Evolutionary conservation across 78 protist genomes (phyloP).

Genomic region (Cyanophora paradoxa): DNA sequence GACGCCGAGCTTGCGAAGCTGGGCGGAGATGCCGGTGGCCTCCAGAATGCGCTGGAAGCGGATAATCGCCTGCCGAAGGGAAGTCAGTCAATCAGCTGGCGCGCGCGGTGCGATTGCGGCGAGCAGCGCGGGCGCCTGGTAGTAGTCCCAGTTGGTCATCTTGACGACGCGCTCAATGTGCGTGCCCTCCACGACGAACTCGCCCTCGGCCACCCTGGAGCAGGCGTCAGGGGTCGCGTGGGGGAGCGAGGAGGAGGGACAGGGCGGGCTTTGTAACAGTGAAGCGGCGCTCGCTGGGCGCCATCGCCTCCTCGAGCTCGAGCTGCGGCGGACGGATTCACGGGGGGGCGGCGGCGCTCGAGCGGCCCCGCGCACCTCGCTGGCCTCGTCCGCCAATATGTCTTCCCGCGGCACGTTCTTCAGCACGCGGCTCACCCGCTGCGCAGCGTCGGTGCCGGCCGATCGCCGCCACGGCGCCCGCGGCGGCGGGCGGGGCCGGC

Average conservation of each 20-base stretch:
- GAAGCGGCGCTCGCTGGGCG: background rate
- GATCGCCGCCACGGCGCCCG: too few relatives aligned
- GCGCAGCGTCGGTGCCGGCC: too few relatives aligned
- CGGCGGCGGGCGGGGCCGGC: too few relatives aligned
- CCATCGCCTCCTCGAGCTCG: background rate
- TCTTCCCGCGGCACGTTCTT: too few relatives aligned
- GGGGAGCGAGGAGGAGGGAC: background rate
- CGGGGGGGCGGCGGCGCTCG: too few relatives aligned
- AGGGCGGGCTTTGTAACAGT: too few relatives aligned
- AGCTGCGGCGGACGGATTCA: too few relatives aligned
- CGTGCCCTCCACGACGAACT: background rate
- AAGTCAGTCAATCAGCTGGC: background rate
- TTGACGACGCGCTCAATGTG: background rate
- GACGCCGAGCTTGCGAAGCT: too few relatives aligned
- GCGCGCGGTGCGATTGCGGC: background rate
- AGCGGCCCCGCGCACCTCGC: too few relatives aligned
- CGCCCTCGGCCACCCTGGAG: background rate
- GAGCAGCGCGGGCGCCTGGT: background rate
- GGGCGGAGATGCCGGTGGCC: background rate
- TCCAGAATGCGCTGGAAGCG: constrained; percentile 11
- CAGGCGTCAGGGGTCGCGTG: background rate
- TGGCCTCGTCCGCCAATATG: too few relatives aligned
- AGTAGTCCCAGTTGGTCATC: constrained; percentile 16
- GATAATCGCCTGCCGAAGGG: background rate
- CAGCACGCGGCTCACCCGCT: too few relatives aligned